Evolutionary conservation across 169 alveolate genomes (phyloP).

Genomic region (Plasmodium berghei): DNA sequence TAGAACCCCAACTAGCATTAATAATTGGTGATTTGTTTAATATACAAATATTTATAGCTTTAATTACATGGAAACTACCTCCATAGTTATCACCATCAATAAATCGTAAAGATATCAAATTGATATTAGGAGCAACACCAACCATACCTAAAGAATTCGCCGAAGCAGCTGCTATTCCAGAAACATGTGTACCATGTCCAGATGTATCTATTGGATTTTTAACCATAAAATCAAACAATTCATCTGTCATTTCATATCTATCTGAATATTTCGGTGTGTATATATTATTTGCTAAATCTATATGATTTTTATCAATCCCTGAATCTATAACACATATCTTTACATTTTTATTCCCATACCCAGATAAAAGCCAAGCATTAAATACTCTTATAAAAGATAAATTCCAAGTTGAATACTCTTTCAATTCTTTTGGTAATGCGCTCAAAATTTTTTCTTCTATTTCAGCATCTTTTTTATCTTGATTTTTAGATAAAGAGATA

Average conservation of each 20-base stretch:
- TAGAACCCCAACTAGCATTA: conserved; percentile 77
- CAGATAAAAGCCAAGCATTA: conserved; percentile 75
- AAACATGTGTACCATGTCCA: conserved; percentile 90
- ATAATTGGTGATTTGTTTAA: conserved; percentile 64
- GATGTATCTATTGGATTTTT: conserved; percentile 82
- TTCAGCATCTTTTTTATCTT: neutral
- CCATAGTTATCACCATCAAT: conserved; percentile 59
- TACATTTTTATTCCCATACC: conserved; percentile 70
- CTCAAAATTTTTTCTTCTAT: conserved; percentile 39
- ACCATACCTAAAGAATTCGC: conserved; percentile 63
- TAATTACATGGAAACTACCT: conserved; percentile 69
- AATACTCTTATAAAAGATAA: conserved; percentile 43
- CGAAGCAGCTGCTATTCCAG: conserved; percentile 83
- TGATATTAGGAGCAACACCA: conserved; percentile 72
- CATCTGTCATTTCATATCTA: conserved; percentile 74
- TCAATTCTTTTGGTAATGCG: conserved; percentile 58
- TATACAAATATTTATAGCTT: conserved; percentile 68
- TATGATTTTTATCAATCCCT: conserved; percentile 88
- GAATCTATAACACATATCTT: conserved; percentile 88
- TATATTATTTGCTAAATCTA: conserved; percentile 84
- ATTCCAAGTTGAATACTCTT: conserved; percentile 71
- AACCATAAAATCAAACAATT: conserved; percentile 61
- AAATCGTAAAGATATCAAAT: conserved; percentile 65
- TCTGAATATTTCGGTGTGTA: conserved; percentile 82
- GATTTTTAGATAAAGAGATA: neutral